Evolutionary conservation across 2,329 filamentous ascomycete genomes (phyloP).

Genomic region (Beauveria sp.): DNA sequence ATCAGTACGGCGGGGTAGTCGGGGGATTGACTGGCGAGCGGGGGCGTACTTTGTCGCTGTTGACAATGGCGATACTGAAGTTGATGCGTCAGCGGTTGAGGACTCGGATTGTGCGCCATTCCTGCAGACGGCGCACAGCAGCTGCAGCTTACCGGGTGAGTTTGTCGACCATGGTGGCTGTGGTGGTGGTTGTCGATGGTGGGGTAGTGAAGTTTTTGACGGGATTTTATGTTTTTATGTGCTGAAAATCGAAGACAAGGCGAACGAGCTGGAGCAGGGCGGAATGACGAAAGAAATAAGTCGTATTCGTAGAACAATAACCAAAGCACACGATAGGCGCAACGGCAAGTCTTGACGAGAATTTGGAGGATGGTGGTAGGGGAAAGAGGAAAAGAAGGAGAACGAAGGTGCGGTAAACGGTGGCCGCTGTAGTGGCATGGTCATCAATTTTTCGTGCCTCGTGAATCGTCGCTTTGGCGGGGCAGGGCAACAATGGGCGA

Average conservation of each 20-base stretch:
- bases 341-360: constrained; percentile 16
- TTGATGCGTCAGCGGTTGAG: neutral
- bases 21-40: constrained; percentile 17
- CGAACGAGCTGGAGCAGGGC: neutral
- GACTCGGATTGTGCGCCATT: neutral
- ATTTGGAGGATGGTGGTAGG: constrained; percentile 1
- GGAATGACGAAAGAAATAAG: neutral
- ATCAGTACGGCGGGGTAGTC: constrained; percentile 12
- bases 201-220: constrained; percentile 14
- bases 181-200: constrained; percentile 12
- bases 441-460: constrained; percentile 33
- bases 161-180: constrained; percentile 70
- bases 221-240: constrained; percentile 10
- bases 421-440: constrained; percentile 18
- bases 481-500: constrained; percentile 18
- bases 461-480: constrained; percentile 32
- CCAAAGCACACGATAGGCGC: constrained; percentile 14
- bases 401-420: constrained; percentile 17
- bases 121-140: neutral
- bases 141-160: constrained; percentile 69
- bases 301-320: constrained; percentile 12
- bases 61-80: constrained; percentile 93
- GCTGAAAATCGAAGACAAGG: neutral
- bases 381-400: constrained; percentile 6
- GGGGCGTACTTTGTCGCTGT: constrained; percentile 79